A percentile compares a stretch with the other conserved stretches of the same genome.
These are phyloP conservation scores for Kwoniella europaea DNA, from an alignment of 768 basidiomycete genomes.

Conservation along the genomic window DNA sequence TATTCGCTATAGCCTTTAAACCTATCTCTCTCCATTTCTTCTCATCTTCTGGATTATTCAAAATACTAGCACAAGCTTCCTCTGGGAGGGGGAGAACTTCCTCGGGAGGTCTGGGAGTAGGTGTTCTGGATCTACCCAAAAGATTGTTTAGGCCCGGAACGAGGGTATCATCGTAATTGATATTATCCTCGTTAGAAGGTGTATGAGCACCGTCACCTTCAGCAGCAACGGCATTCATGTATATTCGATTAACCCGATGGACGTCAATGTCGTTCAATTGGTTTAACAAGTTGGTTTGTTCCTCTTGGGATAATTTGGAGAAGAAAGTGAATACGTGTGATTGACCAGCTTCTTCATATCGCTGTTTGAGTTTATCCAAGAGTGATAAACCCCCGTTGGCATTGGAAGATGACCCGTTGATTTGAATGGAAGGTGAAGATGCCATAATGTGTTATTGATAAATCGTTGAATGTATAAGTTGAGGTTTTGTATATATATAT, in stretches of 20 bases:
- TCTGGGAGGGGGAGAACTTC: constrained; percentile 81
- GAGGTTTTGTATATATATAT: background rate
- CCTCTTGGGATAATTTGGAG: constrained; percentile 69
- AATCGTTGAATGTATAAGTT: background rate
- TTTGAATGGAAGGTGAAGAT: constrained; percentile 5
- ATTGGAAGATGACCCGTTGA: constrained; percentile 1
- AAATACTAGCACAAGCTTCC: constrained; percentile 67
- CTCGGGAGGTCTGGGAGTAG: constrained; percentile 57
- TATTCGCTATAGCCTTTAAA: constrained; percentile 75
- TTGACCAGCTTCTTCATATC: constrained; percentile 80
- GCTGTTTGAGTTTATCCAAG: constrained; percentile 7
- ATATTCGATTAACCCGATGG: constrained; percentile 87
- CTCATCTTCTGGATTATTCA: constrained; percentile 63
- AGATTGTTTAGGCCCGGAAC: constrained; percentile 15
- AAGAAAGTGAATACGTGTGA: constrained; percentile 88
- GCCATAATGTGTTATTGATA: background rate
- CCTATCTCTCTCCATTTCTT: constrained; percentile 78
- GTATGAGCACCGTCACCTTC: constrained; percentile 59
- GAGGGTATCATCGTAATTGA: constrained; percentile 25
- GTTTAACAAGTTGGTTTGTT: constrained; percentile 68
- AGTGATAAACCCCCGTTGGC: constrained; percentile 1
- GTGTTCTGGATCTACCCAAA: constrained; percentile 44
- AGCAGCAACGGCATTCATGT: constrained; percentile 71
- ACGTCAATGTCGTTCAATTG: constrained; percentile 85
- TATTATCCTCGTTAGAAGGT: constrained; percentile 28